Evolutionary conservation across 2,329 filamentous ascomycete genomes (phyloP), one percentile per base, ranked within the genome.

Genomic region (Fusarium sororula): DNA sequence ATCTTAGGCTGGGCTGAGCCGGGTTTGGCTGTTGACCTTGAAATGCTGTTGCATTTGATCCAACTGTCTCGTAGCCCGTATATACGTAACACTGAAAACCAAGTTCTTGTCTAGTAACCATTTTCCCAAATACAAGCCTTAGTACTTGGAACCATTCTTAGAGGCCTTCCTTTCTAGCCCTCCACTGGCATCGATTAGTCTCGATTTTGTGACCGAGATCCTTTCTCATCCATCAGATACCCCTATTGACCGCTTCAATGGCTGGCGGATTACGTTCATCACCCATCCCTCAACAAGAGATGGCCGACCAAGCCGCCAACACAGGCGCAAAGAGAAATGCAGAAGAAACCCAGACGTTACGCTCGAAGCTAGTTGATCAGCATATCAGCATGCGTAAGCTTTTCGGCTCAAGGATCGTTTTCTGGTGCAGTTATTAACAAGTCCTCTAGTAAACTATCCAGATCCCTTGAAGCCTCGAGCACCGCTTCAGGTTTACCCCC

Each of bases 371-470:
- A 2, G 65, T 79, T 3, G 87, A 89, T 69, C 82, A 83, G 48
- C 81, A 82, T 15, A 88, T 89, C 75, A 85, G 83, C 61, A 82
- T 84, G 11, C 80, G 87, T 88, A 78, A 74, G 84, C 73, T 8
- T 50, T 28, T 28, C 30, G 24, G 15, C 5, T 26, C 50, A 44
- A 41, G 20, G 12, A 14, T n/a, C 14, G 35, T 20, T 35, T 26
- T 47, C n/a, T 30, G 35, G 35, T 22, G 17, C 44, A 14, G 42
- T 47, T 32, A 24, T 71, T 80, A 39, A 78, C 63, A 42, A 63
- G 18, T 9, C 48, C 20, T 53, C 24, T 37, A 79, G 76, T 72
- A 24, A 73, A 58, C 37, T 87, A 85, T 58, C 82, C 83, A 13
- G 87, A 89, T 66, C 87, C 87, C 38, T 80, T 89, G 63, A 73